These are phyloP conservation scores for Aspergillus spinulosporus DNA, from an alignment of 2,329 filamentous ascomycete species.

Conservation along the genomic window DNA sequence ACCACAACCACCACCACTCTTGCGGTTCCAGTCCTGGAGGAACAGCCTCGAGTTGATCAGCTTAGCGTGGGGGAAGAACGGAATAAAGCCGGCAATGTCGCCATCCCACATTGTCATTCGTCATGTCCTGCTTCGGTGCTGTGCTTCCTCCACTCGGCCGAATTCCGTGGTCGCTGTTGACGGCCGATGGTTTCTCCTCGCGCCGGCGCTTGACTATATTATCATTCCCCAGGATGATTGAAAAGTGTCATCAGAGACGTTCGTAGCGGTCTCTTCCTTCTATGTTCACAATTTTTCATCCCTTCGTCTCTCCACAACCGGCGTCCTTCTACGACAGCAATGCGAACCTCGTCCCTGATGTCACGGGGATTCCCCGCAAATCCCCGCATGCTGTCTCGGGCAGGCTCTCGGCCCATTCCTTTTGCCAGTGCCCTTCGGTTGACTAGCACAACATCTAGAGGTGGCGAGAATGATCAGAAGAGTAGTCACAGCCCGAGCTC, in stretches of 20 bases:
- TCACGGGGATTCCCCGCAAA: conserved; percentile 29
- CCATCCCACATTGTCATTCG: conserved; percentile 7
- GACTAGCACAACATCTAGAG: conserved; percentile 20
- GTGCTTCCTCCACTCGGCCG: conserved; percentile 5
- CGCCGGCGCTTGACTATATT: not conserved
- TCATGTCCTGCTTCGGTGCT: not conserved
- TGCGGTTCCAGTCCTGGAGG: too few relatives aligned
- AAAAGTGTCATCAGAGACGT: not conserved
- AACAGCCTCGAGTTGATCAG: too few relatives aligned
- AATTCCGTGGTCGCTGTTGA: conserved; percentile 5
- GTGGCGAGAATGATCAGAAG: conserved; percentile 10
- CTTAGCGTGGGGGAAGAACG: conserved; percentile 7
- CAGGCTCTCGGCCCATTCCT: conserved; percentile 17
- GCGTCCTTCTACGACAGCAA: conserved; percentile 15
- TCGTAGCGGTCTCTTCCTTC: too few relatives aligned
- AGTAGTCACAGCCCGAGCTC: conserved; percentile 18
- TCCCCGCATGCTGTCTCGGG: conserved; percentile 27
- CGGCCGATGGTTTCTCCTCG: conserved; percentile 2
- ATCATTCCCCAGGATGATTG: not conserved
- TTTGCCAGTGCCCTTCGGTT: conserved; percentile 18
- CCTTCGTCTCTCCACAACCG: not conserved
- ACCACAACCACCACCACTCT: too few relatives aligned
- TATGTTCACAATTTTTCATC: not conserved
- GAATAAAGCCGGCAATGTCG: not conserved
- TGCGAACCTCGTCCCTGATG: conserved; percentile 26